phyloP scores from a whole-genome alignment of 345 rosid genomes.

The Rhodomyrtus tomentosa region DNA sequence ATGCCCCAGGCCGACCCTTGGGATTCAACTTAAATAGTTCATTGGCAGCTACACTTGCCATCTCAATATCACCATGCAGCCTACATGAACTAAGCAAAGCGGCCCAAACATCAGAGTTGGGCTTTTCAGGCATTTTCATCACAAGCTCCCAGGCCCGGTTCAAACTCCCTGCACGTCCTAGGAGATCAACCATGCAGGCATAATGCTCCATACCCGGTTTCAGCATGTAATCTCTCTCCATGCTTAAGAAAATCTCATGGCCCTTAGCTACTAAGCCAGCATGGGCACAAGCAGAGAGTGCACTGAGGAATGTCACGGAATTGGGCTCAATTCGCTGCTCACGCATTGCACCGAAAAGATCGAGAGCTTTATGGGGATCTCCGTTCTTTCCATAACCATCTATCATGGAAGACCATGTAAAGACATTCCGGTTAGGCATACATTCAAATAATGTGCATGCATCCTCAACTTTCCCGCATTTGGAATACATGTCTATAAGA shows the following conservation, averaged over 20 bases:
- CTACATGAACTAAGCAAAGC: conserved; percentile 76
- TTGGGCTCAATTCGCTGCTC: conserved; percentile 41
- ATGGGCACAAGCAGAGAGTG: conserved; percentile 80
- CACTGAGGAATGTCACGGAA: conserved; percentile 76
- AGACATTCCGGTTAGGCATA: conserved; percentile 64
- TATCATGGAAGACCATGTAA: conserved; percentile 93
- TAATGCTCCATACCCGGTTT: conserved; percentile 88
- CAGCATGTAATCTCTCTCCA: conserved; percentile 56
- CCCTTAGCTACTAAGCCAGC: conserved; percentile 71
- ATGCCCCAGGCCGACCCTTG: conserved; percentile 73
- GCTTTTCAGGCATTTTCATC: conserved; percentile 50
- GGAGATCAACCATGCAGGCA: conserved; percentile 85
- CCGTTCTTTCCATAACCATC: conserved; percentile 97
- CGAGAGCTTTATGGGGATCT: conserved; percentile 54
- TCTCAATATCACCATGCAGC: conserved; percentile 49
- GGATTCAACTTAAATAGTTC: conserved; percentile 70
- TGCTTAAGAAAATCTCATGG: conserved; percentile 55
- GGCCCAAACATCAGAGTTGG: conserved; percentile 84
- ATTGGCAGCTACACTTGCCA: conserved; percentile 55
- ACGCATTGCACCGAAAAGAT: conserved; percentile 52
- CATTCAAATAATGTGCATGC: conserved; percentile 47
- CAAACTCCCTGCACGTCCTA: conserved; percentile 75
- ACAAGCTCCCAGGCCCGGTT: conserved; percentile 52
- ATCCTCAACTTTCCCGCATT: conserved; percentile 63
- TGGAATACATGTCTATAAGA: conserved; percentile 80